phyloP scores from a whole-genome alignment of 2,329 filamentous ascomycete genomes.

The Sporothrix brunneoviolacea region DNA sequence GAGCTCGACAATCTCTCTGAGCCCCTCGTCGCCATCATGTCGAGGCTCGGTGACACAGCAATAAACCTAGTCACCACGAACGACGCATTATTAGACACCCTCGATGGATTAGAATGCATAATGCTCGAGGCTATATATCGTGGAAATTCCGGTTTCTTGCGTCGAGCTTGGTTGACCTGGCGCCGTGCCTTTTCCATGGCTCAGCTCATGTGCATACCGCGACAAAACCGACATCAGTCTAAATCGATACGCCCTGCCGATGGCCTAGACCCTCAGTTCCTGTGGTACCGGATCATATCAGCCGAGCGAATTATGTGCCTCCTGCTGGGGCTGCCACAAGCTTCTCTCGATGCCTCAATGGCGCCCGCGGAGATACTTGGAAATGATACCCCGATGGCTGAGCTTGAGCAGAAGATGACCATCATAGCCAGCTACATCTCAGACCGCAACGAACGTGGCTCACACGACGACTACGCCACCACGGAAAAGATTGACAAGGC shows the following conservation, averaged over 20 bases:
- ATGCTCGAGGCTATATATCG: slow-evolving; percentile 41
- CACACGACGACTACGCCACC: slow-evolving; percentile 21
- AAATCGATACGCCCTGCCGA: too few relatives aligned
- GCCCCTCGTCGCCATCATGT: slow-evolving; percentile 10
- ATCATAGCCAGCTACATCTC: slow-evolving; percentile 31
- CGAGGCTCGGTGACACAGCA: slow-evolving; percentile 10
- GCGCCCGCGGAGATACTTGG: slow-evolving; percentile 23
- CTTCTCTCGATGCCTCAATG: slow-evolving; percentile 21
- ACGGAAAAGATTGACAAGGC: slow-evolving; percentile 32
- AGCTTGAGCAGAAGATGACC: slow-evolving; percentile 31
- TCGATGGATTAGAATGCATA: slow-evolving; percentile 46
- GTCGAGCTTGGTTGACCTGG: slow-evolving; percentile 37
- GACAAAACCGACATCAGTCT: neutral
- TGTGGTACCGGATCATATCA: slow-evolving; percentile 41
- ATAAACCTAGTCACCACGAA: slow-evolving; percentile 35
- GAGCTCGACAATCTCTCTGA: slow-evolving; percentile 19
- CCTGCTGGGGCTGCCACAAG: slow-evolving; percentile 40
- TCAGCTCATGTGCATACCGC: slow-evolving; percentile 16
- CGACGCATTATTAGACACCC: slow-evolving; percentile 36
- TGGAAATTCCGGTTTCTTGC: slow-evolving; percentile 40
- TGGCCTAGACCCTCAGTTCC: slow-evolving; percentile 28
- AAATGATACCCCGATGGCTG: slow-evolving; percentile 24
- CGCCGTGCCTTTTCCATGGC: slow-evolving; percentile 35
- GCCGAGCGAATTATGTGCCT: slow-evolving; percentile 42
- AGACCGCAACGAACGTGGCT: slow-evolving; percentile 27